Conservation (phyloP, 2,329 filamentous ascomycete genomes). For the Sporothrix phasma region DNA sequence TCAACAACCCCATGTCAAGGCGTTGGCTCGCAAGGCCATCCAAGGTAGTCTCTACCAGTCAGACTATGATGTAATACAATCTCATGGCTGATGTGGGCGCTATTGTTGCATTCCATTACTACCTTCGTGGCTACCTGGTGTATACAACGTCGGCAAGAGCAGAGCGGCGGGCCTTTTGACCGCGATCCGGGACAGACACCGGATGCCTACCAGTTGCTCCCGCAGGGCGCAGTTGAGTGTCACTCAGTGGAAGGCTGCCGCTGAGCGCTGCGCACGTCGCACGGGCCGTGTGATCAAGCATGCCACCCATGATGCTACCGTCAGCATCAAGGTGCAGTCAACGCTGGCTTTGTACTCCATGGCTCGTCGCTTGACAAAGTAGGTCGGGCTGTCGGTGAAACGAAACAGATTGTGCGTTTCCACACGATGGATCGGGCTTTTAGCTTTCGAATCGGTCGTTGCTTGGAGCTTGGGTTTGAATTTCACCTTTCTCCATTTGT, state of each 20-base stretch:
- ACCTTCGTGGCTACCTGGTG: neutral
- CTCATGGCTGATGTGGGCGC: conserved; percentile 6
- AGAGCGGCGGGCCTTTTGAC: neutral
- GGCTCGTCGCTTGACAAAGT: no score
- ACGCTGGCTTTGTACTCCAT: no score
- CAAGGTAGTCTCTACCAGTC: neutral
- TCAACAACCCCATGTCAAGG: neutral
- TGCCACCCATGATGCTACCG: no score
- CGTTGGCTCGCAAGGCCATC: neutral
- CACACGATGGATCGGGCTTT: no score
- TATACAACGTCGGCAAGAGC: neutral
- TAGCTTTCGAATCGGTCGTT: no score
- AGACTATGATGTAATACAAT: conserved; percentile 7
- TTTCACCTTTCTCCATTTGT: no score
- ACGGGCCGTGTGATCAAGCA: neutral
- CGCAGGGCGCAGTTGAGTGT: neutral
- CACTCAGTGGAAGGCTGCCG: neutral
- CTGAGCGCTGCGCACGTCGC: neutral
- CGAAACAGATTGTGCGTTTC: no score
- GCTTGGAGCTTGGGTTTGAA: no score
- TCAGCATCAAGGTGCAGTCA: no score
- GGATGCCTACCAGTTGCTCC: neutral
- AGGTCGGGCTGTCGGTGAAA: no score
- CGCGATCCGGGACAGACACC: neutral
- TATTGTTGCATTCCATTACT: neutral